Evolutionary conservation across 108 stramenopile species (phyloP), one percentile per base, ranked within the genome.

Genomic region (Nannochloropsis gaditana): DNA sequence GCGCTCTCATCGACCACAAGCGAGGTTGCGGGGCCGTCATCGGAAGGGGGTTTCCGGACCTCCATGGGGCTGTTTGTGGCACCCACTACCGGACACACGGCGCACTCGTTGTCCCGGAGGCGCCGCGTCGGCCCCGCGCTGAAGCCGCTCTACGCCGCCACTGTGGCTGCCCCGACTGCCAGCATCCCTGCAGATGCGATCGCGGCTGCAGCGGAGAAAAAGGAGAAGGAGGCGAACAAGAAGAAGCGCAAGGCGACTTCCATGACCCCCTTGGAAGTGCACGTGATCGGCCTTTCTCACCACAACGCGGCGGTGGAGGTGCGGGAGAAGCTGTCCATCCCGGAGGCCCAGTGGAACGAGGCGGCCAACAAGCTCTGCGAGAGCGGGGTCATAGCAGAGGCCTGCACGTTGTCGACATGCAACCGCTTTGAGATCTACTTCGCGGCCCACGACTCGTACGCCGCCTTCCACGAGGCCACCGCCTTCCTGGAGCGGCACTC

Each of bases 371-470:
- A 93, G 97, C 82, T 93, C 90, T 85, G 92, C 79, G 82, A 44
- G 82, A 86, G 83, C 31, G 93, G 93, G n/a, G 92, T 89, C 86
- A 94, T 99, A 41, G 89, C 89, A 41, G 98, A 99, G 89, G 97
- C 97, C 9, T 96, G 96, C 21, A 94, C 98, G 21, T 92, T 99
- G 47, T 94, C 93, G 80, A 99, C 98, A 5, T 99, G 98, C 90
- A 99, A 99, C 83, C 93, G 98, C n/a, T 99, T 99, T 87, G 98
- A 99, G 84, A 94, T 98, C 9, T 99, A 99, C 89, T 93, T 96
- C 79, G 93, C 97, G 9, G 95, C 96, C 2, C 91, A 94, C 73
- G 95, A 98, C 87, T 84, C 95, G 9, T 92, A 94, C 21, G 94
- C 93, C 42, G 96, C 96, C 84, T 96, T 96, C 90, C 45, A 82